Percentiles rank a stretch among this genome's conserved stretches.
phyloP scores from a whole-genome alignment of 345 rosid species.

The Brassica cretica region DNA sequence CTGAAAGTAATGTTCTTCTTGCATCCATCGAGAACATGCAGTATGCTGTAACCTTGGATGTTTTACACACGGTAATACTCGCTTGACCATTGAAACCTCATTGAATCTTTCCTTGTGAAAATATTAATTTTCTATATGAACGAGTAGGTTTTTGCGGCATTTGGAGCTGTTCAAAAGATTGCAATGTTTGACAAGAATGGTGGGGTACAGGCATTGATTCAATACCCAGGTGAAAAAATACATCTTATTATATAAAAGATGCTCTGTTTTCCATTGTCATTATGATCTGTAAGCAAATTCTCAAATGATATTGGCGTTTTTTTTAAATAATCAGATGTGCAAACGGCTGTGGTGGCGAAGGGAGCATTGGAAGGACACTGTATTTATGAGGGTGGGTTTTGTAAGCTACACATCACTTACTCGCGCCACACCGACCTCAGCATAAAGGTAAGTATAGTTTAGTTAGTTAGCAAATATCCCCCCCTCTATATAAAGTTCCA shows the following conservation, averaged over 20 bases:
- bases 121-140: background rate
- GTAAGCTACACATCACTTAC: conserved; percentile 94
- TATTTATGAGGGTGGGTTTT: conserved; percentile 95
- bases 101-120: background rate
- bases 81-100: background rate
- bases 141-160: conserved; percentile 83
- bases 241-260: background rate
- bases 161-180: conserved; percentile 94
- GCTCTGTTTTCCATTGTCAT: background rate
- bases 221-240: conserved; percentile 58
- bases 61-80: conserved; percentile 72
- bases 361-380: conserved; percentile 97
- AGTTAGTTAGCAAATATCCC: background rate
- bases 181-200: conserved; percentile 99
- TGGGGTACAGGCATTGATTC: conserved; percentile 90
- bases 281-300: background rate
- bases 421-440: conserved; percentile 96
- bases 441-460: conserved; percentile 59
- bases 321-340: conserved; percentile 64
- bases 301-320: conserved; percentile 9
- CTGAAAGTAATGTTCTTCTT: conserved; percentile 97
- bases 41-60: conserved; percentile 98
- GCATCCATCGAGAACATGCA: conserved; percentile 99
- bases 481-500: background rate
- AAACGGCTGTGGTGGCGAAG: conserved; percentile 88